Base-by-base conservation (phyloP, 371 early-diverging fungal genomes). In the Dinochytrium kinnereticum region DNA sequence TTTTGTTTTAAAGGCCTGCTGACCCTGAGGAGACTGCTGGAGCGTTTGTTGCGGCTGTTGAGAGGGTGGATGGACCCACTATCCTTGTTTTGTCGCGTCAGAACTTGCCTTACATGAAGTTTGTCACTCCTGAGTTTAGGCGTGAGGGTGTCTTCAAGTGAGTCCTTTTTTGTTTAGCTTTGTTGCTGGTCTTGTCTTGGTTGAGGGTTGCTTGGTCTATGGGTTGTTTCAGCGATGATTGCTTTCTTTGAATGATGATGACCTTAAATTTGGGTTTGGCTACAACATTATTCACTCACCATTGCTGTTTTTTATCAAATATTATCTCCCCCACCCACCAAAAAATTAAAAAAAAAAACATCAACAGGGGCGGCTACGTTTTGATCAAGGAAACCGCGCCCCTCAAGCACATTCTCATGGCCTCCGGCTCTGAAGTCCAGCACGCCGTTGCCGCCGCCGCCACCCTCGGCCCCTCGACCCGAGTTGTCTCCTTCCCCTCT, bases 1-100 rank as follows among this genome's bases (percentile, higher is more conserved):
- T 93, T 76, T 79, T 91, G 36, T 88, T 90, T 67, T 85, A 95
- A 79, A 91, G 99, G 76, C 99, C 99, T 44, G 96, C 96, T 64
- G 98, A 98, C 82, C 97, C 98, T 55, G 95, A 95, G 75, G 99
- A 99, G 82, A 91, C 92, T 30, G 94, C 97, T 33, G 98, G 95
- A 69, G 90, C 95, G 10, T 98, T 96, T 84, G 73, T 90, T 30
- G 89, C 88, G 28, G 98, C 97, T 40, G 82, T 98, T 40, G 85
- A 88, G 75, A 82, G 88, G 80, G 70, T 75, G 51, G 72, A 86
- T 40, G 88, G 91, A 5, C 98, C 99, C 26, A 90, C 96, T 39
- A 94, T 97, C 26, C 77, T 99, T 70, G 90, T 94, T 51, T 87
- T 99, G 75, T 91, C 97, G 36, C 95, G 99, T 73, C 99, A 99